A percentile compares a stretch with the other conserved stretches of the same genome.
phyloP scores from a whole-genome alignment of 208 protist genomes.

The Acanthamoeba royreba region DNA sequence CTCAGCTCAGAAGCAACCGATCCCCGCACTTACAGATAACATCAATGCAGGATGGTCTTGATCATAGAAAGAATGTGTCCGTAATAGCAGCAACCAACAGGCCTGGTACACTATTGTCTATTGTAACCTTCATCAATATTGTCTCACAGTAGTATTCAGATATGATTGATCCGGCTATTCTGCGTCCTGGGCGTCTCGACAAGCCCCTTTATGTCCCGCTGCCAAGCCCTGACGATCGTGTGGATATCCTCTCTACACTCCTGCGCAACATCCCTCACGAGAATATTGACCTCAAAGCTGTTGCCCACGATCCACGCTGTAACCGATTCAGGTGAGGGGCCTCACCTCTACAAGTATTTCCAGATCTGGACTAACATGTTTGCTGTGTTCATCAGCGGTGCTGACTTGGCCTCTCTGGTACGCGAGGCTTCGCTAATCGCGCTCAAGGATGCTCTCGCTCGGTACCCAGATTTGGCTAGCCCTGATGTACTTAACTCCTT shows the following conservation, averaged over 20 bases:
- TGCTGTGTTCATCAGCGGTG: not conserved
- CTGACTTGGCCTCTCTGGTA: not conserved
- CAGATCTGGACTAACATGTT: not conserved
- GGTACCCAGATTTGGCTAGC: not conserved
- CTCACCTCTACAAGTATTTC: not conserved
- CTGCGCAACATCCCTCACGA: conserved; percentile 88
- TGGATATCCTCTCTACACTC: conserved; percentile 71
- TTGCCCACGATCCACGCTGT: conserved; percentile 66
- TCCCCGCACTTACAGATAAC: not conserved
- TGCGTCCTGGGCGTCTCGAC: conserved; percentile 96
- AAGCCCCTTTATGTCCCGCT: conserved; percentile 96
- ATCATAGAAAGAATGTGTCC: conserved; percentile 92
- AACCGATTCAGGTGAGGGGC: not conserved
- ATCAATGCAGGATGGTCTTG: conserved; percentile 90
- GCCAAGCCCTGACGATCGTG: conserved; percentile 74
- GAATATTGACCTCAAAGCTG: conserved; percentile 80
- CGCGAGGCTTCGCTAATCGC: conserved; percentile 11
- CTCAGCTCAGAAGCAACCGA: not conserved
- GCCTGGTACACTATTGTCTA: conserved; percentile 76
- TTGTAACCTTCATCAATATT: not conserved
- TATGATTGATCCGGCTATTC: conserved; percentile 97
- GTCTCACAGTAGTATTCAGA: conserved; percentile 69
- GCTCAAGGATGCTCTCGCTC: not conserved
- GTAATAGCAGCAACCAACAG: conserved; percentile 98
- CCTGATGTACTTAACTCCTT: not conserved